These are phyloP conservation scores for Annulohypoxylon stygium DNA, from an alignment of 495 filamentous ascomycete species.

Conservation along the genomic window DNA sequence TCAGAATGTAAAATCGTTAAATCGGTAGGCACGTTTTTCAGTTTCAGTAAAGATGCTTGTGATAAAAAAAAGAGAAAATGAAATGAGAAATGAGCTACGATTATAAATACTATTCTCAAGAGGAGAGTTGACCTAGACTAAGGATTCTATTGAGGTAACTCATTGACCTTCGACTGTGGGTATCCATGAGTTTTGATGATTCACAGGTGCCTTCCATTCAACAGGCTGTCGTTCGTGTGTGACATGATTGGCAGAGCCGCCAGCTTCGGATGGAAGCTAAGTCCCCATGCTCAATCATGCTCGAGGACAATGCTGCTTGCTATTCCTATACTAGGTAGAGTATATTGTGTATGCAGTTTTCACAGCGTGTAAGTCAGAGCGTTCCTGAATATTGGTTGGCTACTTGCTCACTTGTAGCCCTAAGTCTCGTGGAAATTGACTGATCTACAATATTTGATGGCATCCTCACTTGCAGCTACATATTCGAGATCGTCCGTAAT, in stretches of 20 bases:
- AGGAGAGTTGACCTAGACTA: background rate
- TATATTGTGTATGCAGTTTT: constrained; percentile 4
- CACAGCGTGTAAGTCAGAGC: constrained; percentile 7
- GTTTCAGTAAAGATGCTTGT: background rate
- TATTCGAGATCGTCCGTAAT: background rate
- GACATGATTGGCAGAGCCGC: constrained; percentile 8
- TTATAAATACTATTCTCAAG: background rate
- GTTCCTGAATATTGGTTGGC: background rate
- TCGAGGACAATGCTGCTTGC: constrained; percentile 19
- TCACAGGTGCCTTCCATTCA: constrained; percentile 5
- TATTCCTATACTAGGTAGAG: constrained; percentile 10
- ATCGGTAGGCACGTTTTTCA: background rate
- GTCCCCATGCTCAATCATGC: constrained; percentile 3
- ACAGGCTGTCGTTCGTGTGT: background rate
- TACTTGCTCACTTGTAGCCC: background rate
- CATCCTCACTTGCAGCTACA: background rate
- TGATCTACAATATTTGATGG: background rate
- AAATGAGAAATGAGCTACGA: background rate
- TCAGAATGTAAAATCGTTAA: background rate
- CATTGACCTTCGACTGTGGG: background rate
- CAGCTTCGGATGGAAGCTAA: background rate
- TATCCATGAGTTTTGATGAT: constrained; percentile 12
- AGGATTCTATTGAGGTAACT: background rate
- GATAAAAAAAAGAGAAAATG: background rate
- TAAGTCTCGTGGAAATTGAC: background rate